These are phyloP conservation scores for Yamadazyma philogaea DNA, from an alignment of 805 yeast genomes.

Conservation along the genomic window DNA sequence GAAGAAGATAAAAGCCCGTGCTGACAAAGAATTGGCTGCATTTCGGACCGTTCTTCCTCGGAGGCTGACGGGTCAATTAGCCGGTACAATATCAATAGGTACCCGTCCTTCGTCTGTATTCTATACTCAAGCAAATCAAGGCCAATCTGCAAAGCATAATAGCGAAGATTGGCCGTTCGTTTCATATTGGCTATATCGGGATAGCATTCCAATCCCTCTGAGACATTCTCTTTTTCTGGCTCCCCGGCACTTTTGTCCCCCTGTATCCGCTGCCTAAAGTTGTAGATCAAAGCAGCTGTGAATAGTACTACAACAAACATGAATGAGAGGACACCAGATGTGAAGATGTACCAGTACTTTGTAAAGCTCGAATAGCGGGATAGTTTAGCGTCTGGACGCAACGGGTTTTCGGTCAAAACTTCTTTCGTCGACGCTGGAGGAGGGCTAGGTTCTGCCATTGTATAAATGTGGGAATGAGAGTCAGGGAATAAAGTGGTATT, in stretches of 20 bases:
- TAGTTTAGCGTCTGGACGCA: constrained; percentile 1
- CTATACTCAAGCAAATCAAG: constrained; percentile 57
- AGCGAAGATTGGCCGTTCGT: constrained; percentile 48
- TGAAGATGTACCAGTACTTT: constrained; percentile 10
- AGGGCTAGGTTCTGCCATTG: neutral
- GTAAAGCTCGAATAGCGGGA: constrained; percentile 1
- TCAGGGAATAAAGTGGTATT: too few relatives aligned
- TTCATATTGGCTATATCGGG: constrained; percentile 34
- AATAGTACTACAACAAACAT: constrained; percentile 25
- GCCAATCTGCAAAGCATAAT: constrained; percentile 63
- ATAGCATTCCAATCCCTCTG: constrained; percentile 25
- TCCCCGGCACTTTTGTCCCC: constrained; percentile 29
- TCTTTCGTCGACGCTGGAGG: too few relatives aligned
- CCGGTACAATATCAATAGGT: constrained; percentile 61
- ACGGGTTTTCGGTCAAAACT: neutral
- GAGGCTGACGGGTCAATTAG: constrained; percentile 48
- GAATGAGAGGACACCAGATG: constrained; percentile 20
- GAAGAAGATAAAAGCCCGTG: constrained; percentile 90
- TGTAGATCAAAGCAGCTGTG: constrained; percentile 26
- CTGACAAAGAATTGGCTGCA: constrained; percentile 67
- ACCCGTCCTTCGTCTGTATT: constrained; percentile 78
- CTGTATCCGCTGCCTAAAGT: constrained; percentile 21
- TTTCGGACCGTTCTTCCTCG: constrained; percentile 23
- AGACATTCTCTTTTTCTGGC: constrained; percentile 19
- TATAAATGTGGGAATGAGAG: neutral